phyloP scores from a whole-genome alignment of 176 grass and related monocot genomes.

The Raddia guianensis region DNA sequence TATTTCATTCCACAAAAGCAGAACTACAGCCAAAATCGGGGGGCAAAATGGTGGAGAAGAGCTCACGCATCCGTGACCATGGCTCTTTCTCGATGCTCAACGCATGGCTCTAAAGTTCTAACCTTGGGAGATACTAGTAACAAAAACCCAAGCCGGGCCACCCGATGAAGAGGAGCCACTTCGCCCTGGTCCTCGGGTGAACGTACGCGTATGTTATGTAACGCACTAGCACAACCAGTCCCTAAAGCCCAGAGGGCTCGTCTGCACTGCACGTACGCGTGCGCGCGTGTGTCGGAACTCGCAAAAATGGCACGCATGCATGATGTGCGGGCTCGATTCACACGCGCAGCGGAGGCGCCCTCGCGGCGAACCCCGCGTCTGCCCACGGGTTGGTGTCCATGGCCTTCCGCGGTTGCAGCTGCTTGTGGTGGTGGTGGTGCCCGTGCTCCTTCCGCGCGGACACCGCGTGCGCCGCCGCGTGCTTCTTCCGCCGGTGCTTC shows the following conservation, averaged over 20 bases:
- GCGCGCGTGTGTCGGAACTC: not conserved
- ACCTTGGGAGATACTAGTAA: constrained; percentile 41
- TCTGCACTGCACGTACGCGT: not conserved
- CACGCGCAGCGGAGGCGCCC: constrained; percentile 47
- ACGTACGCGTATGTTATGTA: not conserved
- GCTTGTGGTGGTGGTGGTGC: constrained; percentile 22
- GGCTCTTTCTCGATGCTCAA: not conserved
- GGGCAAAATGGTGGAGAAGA: constrained; percentile 18
- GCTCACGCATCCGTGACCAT: not conserved
- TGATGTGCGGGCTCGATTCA: not conserved
- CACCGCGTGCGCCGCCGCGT: constrained; percentile 49
- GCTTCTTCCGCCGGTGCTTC: constrained; percentile 68
- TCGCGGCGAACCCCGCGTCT: constrained; percentile 35
- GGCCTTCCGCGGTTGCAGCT: constrained; percentile 34
- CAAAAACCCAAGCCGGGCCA: not conserved
- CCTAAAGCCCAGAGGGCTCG: constrained; percentile 6
- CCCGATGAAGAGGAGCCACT: not conserved
- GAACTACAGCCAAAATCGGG: constrained; percentile 47
- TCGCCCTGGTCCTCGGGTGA: not conserved
- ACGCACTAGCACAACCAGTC: constrained; percentile 30
- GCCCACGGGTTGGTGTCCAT: constrained; percentile 41
- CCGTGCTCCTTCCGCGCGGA: constrained; percentile 36
- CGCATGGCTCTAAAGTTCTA: constrained; percentile 50
- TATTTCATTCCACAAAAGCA: constrained; percentile 51
- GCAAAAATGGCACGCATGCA: not conserved